These are phyloP conservation scores for Umbelopsis sp. DNA, from an alignment of 371 early-diverging fungal species.

Conservation along the genomic window DNA sequence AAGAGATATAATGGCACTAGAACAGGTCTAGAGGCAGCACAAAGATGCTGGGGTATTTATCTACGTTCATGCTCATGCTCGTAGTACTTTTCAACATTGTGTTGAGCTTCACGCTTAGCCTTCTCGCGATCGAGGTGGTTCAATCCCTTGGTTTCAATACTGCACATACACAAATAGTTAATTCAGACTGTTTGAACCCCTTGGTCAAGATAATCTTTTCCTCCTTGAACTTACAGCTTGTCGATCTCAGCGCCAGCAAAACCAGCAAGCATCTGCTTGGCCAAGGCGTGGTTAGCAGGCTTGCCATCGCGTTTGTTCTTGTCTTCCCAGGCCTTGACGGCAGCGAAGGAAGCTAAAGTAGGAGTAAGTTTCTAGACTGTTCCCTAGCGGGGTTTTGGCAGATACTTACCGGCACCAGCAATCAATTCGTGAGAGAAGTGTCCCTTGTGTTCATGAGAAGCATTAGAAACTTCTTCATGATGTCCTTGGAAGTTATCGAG, in stretches of 20 bases:
- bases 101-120: conserved; percentile 48
- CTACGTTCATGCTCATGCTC: conserved; percentile 23
- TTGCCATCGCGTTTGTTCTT: conserved; percentile 40
- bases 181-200: neutral
- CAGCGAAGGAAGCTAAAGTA: conserved; percentile 36
- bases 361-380: neutral
- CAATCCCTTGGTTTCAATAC: conserved; percentile 54
- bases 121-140: conserved; percentile 46
- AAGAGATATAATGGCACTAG: too few species aligned
- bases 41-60: too few species aligned
- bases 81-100: conserved; percentile 37
- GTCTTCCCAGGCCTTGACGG: conserved; percentile 51
- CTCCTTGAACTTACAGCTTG: conserved; percentile 35
- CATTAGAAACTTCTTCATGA: conserved; percentile 30
- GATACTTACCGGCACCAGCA: conserved; percentile 46
- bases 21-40: too few species aligned
- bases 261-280: conserved; percentile 57
- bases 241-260: conserved; percentile 55
- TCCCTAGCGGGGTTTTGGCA: neutral
- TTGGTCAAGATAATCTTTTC: neutral
- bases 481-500: conserved; percentile 33
- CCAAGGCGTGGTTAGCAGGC: conserved; percentile 46
- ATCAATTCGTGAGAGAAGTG: conserved; percentile 54
- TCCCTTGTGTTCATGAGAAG: conserved; percentile 41
- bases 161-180: neutral